Percentiles rank a stretch among this genome's conserved stretches.
Evolutionary conservation across 2,329 filamentous ascomycete genomes (phyloP).

Genomic region (Monilinia aucupariae): DNA sequence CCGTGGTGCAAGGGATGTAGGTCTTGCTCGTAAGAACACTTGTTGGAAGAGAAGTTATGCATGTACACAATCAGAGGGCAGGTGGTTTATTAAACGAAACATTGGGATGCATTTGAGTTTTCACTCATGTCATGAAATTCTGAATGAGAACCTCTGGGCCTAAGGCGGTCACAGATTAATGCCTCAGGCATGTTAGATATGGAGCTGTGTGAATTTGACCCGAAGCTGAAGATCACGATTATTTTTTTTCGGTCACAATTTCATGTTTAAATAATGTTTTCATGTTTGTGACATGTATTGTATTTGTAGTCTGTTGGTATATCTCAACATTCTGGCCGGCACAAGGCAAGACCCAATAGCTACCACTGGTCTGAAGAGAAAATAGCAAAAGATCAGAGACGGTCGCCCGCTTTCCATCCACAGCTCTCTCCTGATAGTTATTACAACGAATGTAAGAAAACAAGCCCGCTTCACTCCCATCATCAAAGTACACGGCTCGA

Average conservation of each 20-base stretch:
- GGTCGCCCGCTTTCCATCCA: conserved; percentile 32
- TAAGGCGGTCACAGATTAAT: not conserved
- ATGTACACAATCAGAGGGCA: not conserved
- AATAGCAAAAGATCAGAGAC: conserved; percentile 26
- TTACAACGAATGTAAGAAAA: conserved; percentile 36
- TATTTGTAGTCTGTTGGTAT: conserved; percentile 16
- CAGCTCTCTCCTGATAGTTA: conserved; percentile 19
- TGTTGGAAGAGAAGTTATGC: not conserved
- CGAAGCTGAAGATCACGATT: not conserved
- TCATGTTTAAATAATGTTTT: conserved; percentile 16
- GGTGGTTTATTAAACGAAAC: not conserved
- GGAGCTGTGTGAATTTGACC: not conserved
- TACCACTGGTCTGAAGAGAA: conserved; percentile 18
- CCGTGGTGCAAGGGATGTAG: not conserved
- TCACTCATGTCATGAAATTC: not conserved
- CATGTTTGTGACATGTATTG: conserved; percentile 7
- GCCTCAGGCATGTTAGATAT: conserved; percentile 10
- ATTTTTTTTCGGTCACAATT: not conserved
- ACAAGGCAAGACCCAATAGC: conserved; percentile 22
- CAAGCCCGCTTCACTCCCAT: conserved; percentile 18
- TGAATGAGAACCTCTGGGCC: not conserved
- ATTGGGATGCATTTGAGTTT: not conserved
- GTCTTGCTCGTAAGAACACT: conserved; percentile 4
- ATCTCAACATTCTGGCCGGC: conserved; percentile 27
- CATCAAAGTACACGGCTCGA: conserved; percentile 22